phyloP scores from a whole-genome alignment of 192 early-diverging fungal species.

The Podila clonocystis region DNA sequence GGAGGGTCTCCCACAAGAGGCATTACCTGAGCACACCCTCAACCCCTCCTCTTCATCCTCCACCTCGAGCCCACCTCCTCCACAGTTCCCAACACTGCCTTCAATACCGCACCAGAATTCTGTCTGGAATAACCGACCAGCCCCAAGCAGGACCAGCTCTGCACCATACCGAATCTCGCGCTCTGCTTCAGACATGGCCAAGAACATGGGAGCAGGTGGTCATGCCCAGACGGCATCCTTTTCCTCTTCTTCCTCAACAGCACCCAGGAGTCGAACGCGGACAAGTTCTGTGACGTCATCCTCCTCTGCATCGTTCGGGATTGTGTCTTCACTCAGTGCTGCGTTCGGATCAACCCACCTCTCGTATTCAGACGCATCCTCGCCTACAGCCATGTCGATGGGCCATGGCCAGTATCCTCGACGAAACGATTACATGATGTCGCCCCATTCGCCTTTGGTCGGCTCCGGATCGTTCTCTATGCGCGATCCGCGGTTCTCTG shows the following conservation, averaged over 20 bases:
- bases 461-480: no score
- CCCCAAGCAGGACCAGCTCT: background rate
- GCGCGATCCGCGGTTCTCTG: background rate
- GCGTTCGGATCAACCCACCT: slow-evolving; percentile 21
- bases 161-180: background rate
- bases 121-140: background rate
- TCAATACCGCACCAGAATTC: background rate
- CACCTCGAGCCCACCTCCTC: background rate
- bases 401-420: background rate
- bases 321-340: slow-evolving; percentile 20
- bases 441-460: background rate
- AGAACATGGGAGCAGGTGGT: background rate
- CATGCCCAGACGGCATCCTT: background rate
- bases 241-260: background rate
- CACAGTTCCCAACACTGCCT: background rate
- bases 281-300: slow-evolving; percentile 30
- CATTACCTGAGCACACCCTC: background rate
- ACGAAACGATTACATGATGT: background rate
- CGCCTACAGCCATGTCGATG: background rate
- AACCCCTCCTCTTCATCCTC: background rate
- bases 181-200: background rate
- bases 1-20: background rate
- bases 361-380: slow-evolving; percentile 9
- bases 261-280: slow-evolving; percentile 13
- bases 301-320: slow-evolving; percentile 23